Conservation (phyloP, 2,329 filamentous ascomycete genomes). For the Ophiocordyceps sinensis region DNA sequence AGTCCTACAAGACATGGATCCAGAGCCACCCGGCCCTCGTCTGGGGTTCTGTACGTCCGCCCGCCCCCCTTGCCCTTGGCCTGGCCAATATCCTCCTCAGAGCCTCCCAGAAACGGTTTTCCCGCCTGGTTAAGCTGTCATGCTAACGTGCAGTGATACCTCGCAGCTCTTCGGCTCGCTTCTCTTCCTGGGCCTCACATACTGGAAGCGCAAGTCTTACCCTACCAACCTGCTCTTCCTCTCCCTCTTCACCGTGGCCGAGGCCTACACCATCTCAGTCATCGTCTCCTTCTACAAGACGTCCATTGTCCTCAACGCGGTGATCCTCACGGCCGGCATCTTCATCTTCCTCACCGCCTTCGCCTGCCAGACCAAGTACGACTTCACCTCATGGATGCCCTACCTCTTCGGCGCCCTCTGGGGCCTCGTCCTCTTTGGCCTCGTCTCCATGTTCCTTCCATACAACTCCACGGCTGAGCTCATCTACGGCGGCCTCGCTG, state of each 20-base stretch:
- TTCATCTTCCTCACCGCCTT: slow-evolving; percentile 73
- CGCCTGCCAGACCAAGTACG: slow-evolving; percentile 94
- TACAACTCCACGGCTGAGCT: slow-evolving; percentile 70
- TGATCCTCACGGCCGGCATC: slow-evolving; percentile 73
- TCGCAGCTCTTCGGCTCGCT: slow-evolving; percentile 61
- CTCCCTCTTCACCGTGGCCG: slow-evolving; percentile 72
- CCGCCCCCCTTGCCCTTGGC: background rate
- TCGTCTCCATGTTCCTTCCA: slow-evolving; percentile 84
- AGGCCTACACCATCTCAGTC: slow-evolving; percentile 88
- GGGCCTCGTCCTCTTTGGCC: slow-evolving; percentile 82
- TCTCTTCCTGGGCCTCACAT: slow-evolving; percentile 74
- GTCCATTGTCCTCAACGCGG: slow-evolving; percentile 74
- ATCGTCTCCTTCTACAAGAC: slow-evolving; percentile 83
- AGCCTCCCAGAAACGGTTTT: too few relatives aligned
- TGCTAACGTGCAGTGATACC: slow-evolving; percentile 6
- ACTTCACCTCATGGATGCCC: slow-evolving; percentile 95
- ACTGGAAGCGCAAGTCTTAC: slow-evolving; percentile 92
- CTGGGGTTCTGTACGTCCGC: slow-evolving; percentile 54
- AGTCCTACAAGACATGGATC: slow-evolving; percentile 71
- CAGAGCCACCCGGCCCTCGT: slow-evolving; percentile 72
- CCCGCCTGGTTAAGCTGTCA: background rate
- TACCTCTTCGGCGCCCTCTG: slow-evolving; percentile 86
- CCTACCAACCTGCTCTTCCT: slow-evolving; percentile 92
- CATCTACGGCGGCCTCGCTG: slow-evolving; percentile 66
- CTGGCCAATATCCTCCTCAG: background rate